Evolutionary conservation across 805 yeast species (phyloP).

Genomic region (Cyberlindnera veronae): DNA sequence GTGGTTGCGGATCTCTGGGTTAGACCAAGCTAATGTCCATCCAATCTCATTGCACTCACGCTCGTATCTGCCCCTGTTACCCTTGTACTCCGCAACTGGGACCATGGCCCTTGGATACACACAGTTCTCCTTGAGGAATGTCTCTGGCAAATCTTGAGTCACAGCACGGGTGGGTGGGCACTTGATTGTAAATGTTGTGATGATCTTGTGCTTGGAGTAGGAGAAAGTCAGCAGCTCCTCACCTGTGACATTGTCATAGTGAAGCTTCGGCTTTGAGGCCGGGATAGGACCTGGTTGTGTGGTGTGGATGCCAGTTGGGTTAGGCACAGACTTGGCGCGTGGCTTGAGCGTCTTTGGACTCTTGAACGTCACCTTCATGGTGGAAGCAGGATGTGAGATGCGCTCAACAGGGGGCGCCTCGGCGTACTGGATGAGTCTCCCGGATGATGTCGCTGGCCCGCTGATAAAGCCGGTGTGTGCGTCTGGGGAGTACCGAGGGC

Average conservation of each 20-base stretch:
- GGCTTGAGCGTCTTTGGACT: slow-evolving; percentile 6
- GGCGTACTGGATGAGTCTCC: neutral
- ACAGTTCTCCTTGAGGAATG: slow-evolving; percentile 39
- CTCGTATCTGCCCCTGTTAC: slow-evolving; percentile 45
- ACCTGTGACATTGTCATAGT: slow-evolving; percentile 26
- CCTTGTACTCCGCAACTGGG: slow-evolving; percentile 38
- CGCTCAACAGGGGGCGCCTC: neutral
- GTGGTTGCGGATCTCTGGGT: slow-evolving; percentile 39
- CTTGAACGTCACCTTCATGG: neutral
- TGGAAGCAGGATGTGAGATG: neutral
- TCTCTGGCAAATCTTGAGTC: slow-evolving; percentile 22
- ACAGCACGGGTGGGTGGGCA: slow-evolving; percentile 20
- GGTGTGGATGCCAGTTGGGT: slow-evolving; percentile 8
- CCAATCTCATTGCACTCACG: slow-evolving; percentile 46
- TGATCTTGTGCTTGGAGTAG: slow-evolving; percentile 31
- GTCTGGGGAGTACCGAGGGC: slow-evolving; percentile 5
- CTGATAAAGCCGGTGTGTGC: neutral
- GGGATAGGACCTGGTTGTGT: slow-evolving; percentile 36
- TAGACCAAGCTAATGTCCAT: slow-evolving; percentile 42
- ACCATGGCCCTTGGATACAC: slow-evolving; percentile 47
- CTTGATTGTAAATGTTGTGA: slow-evolving; percentile 24
- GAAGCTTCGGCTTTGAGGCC: slow-evolving; percentile 27
- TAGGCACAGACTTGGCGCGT: slow-evolving; percentile 18
- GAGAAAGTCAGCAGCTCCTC: slow-evolving; percentile 30
- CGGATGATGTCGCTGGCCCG: no score